phyloP scores from a whole-genome alignment of 371 early-diverging fungal species.

The Lichtheimia hyalospora region DNA sequence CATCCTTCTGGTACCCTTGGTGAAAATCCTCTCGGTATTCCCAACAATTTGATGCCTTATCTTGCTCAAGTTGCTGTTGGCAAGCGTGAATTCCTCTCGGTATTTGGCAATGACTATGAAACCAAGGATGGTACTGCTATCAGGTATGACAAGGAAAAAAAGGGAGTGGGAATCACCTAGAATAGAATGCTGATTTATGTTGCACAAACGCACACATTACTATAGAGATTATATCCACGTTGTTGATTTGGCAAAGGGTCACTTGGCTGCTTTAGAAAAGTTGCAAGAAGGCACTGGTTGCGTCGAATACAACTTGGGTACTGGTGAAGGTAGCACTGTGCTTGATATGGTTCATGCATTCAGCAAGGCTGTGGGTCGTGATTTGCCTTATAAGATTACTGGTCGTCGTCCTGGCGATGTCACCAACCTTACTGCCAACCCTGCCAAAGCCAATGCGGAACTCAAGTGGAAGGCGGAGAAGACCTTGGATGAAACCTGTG shows the following conservation, averaged over 20 bases:
- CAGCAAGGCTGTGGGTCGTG: constrained; percentile 64
- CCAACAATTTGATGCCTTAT: constrained; percentile 90
- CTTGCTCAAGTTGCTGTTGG: constrained; percentile 82
- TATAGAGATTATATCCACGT: constrained; percentile 87
- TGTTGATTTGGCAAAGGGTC: constrained; percentile 84
- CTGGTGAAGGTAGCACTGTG: constrained; percentile 85
- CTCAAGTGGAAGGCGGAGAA: constrained; percentile 75
- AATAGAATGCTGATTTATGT: neutral
- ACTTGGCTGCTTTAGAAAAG: constrained; percentile 79
- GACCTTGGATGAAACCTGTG: constrained; percentile 74
- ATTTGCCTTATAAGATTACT: constrained; percentile 65
- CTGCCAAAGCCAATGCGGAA: constrained; percentile 66
- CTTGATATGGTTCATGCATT: constrained; percentile 85
- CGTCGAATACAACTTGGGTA: constrained; percentile 84
- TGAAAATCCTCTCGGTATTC: constrained; percentile 80
- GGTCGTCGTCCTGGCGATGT: constrained; percentile 85
- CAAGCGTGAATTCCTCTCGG: constrained; percentile 67
- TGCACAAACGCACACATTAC: neutral
- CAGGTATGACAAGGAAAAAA: constrained; percentile 44
- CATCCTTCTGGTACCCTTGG: constrained; percentile 87
- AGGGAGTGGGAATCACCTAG: too few relatives aligned
- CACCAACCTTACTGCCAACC: constrained; percentile 79
- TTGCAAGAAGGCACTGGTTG: constrained; percentile 58
- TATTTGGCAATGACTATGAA: constrained; percentile 86
- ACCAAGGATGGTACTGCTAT: constrained; percentile 88